phyloP scores from a whole-genome alignment of 805 yeast genomes.

The Starmerella roubikii region DNA sequence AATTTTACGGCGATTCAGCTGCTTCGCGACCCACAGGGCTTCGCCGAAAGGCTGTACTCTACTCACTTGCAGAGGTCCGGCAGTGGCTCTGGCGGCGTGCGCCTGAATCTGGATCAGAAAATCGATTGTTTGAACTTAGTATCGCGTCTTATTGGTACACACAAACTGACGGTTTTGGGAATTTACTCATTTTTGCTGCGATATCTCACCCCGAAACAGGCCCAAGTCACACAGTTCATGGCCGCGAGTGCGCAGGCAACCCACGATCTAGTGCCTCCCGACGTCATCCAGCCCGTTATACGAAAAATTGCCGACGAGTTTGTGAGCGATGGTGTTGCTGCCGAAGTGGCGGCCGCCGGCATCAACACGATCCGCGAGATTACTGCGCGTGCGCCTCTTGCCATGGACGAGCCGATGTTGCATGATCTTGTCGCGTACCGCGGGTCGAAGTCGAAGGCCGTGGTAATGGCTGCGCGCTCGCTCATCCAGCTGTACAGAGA shows the following conservation, averaged over 20 bases:
- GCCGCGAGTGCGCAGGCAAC: constrained; percentile 96
- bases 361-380: constrained; percentile 90
- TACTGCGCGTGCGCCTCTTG: constrained; percentile 82
- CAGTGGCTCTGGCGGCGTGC: constrained; percentile 41
- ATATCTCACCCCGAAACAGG: constrained; percentile 86
- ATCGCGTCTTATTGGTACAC: constrained; percentile 85
- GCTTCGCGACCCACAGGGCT: constrained; percentile 93
- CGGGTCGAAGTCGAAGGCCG: constrained; percentile 88
- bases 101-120: constrained; percentile 74
- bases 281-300: constrained; percentile 61
- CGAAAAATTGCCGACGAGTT: constrained; percentile 94
- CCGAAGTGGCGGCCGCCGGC: constrained; percentile 97
- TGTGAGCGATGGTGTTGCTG: constrained; percentile 94
- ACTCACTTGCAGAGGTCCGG: constrained; percentile 36
- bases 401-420: constrained; percentile 73
- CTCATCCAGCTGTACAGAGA: constrained; percentile 79
- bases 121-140: constrained; percentile 76
- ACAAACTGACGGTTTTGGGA: constrained; percentile 80
- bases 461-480: constrained; percentile 85
- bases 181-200: constrained; percentile 78
- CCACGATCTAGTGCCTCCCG: constrained; percentile 96
- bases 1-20: constrained; percentile 92
- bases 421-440: constrained; percentile 85
- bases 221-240: constrained; percentile 87
- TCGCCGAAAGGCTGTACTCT: constrained; percentile 72